phyloP scores from a whole-genome alignment of 352 stramenopile genomes.

The Pythium phragmiticola region DNA sequence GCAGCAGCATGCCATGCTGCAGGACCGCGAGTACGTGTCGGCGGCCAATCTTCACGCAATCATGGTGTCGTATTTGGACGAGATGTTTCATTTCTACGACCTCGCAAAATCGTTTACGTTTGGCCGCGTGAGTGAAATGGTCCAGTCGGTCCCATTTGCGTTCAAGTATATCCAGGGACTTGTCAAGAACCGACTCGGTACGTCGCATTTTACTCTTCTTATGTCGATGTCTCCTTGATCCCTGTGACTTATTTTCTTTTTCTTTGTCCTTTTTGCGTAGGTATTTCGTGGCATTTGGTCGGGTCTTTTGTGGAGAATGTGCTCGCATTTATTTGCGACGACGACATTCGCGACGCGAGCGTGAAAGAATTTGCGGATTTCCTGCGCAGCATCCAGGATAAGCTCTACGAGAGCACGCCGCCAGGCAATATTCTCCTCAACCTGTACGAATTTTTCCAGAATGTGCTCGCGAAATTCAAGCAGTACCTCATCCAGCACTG shows the following conservation, averaged over 20 bases:
- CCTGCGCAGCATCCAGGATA: conserved; percentile 36
- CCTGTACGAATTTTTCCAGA: conserved; percentile 61
- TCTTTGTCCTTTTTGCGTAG: conserved; percentile 14
- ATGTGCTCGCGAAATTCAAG: conserved; percentile 65
- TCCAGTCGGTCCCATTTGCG: conserved; percentile 62
- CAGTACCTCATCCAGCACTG: conserved; percentile 60
- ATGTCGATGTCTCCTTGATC: background rate
- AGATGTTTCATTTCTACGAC: conserved; percentile 62
- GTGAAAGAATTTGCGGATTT: conserved; percentile 64
- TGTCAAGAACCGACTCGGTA: conserved; percentile 45
- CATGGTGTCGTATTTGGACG: conserved; percentile 57
- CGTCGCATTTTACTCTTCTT: conserved; percentile 19
- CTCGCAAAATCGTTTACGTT: conserved; percentile 51
- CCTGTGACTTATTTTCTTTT: background rate
- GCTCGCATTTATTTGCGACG: conserved; percentile 65
- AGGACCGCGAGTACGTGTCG: conserved; percentile 42
- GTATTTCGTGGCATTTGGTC: conserved; percentile 66
- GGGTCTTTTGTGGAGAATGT: conserved; percentile 61
- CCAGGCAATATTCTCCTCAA: conserved; percentile 62
- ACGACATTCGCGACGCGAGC: conserved; percentile 68
- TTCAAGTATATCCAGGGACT: conserved; percentile 65
- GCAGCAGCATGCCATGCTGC: conserved; percentile 2
- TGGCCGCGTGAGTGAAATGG: conserved; percentile 48
- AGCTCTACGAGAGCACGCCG: conserved; percentile 27
- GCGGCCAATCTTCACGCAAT: conserved; percentile 42